These are phyloP conservation scores for Pleurotus citrinopileatus DNA, from an alignment of 768 basidiomycete species.

Conservation along the genomic window DNA sequence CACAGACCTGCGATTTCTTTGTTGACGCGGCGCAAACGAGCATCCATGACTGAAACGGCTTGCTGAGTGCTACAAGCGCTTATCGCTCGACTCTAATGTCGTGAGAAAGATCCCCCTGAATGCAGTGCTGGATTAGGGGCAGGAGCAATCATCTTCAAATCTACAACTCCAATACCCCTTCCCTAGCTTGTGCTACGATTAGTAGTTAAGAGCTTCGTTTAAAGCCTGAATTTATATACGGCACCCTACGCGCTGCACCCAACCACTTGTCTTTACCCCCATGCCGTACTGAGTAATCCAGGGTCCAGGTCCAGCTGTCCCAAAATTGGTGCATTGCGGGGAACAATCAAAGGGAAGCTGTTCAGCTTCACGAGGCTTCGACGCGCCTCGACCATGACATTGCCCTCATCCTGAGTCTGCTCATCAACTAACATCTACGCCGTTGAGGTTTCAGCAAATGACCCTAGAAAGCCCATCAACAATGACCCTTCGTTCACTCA, in stretches of 20 bases:
- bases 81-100: neutral
- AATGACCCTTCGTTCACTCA: neutral
- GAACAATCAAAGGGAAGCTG: neutral
- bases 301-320: too few species aligned
- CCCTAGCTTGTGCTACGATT: too few species aligned
- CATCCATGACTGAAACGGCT: conserved; percentile 59
- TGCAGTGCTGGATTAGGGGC: too few species aligned
- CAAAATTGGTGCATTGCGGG: neutral
- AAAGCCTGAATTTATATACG: too few species aligned
- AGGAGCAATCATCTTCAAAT: too few species aligned
- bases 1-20: conserved; percentile 85
- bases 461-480: neutral
- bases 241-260: too few species aligned
- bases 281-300: too few species aligned
- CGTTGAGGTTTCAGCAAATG: neutral
- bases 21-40: conserved; percentile 84
- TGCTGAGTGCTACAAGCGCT: neutral
- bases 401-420: neutral
- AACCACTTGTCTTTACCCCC: too few species aligned
- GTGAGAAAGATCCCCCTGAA: too few species aligned
- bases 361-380: neutral
- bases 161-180: too few species aligned
- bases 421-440: neutral
- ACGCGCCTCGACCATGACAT: neutral
- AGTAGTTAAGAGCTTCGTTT: too few species aligned